These are phyloP conservation scores for Didymellaceae sp. DNA, from an alignment of 2,329 filamentous ascomycete species.

Conservation along the genomic window DNA sequence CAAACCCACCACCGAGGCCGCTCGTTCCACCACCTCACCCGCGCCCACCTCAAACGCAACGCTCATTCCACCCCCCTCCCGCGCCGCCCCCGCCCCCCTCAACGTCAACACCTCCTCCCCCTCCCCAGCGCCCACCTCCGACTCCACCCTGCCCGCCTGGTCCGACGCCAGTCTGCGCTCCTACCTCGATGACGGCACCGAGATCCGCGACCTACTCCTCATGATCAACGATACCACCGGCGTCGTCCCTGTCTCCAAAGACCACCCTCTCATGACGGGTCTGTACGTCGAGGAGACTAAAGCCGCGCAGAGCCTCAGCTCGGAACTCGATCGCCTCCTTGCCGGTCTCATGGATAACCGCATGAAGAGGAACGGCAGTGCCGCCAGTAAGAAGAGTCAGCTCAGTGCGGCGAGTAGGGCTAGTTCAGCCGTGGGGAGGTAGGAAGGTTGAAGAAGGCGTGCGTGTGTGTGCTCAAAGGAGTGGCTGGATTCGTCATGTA, in stretches of 20 bases:
- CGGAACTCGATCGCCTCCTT: conserved; percentile 86
- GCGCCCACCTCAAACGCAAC: conserved; percentile 32
- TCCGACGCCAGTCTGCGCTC: conserved; percentile 83
- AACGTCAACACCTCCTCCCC: conserved; percentile 25
- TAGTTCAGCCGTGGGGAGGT: conserved; percentile 1
- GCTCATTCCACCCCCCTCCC: conserved; percentile 32
- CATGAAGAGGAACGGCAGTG: conserved; percentile 25
- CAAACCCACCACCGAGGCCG: conserved; percentile 29
- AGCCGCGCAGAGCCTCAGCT: conserved; percentile 84
- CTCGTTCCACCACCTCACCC: conserved; percentile 25
- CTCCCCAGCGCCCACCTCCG: conserved; percentile 45
- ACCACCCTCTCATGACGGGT: conserved; percentile 81
- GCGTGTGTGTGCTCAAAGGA: too few species aligned
- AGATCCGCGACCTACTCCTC: conserved; percentile 86
- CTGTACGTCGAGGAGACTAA: conserved; percentile 89
- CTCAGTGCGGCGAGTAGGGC: conserved; percentile 6
- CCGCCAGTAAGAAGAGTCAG: conserved; percentile 12
- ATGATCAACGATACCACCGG: conserved; percentile 93
- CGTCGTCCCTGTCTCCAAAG: conserved; percentile 76
- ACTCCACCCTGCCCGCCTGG: conserved; percentile 72
- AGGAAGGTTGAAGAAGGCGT: background rate
- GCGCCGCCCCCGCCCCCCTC: conserved; percentile 47
- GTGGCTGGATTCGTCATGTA: too few species aligned
- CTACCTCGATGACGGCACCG: conserved; percentile 88
- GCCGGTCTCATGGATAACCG: conserved; percentile 73